A percentile compares a stretch with the other conserved stretches of the same genome.
These are phyloP conservation scores for Colletotrichum sp. DNA, from an alignment of 2,329 filamentous ascomycete species.

Conservation along the genomic window DNA sequence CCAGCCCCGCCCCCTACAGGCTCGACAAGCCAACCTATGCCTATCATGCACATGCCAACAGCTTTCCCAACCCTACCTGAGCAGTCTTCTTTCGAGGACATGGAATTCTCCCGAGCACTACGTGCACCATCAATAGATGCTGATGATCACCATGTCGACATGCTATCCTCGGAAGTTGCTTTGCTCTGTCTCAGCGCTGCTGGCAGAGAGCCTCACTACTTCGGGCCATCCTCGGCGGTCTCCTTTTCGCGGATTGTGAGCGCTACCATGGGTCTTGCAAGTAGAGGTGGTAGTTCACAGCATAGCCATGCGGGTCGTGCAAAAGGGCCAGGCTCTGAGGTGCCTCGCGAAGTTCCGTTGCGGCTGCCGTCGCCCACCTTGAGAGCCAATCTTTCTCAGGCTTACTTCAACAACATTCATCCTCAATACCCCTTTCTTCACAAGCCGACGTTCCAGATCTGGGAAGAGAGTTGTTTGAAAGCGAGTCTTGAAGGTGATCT, in stretches of 20 bases:
- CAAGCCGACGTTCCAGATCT: conserved; percentile 32
- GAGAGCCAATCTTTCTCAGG: conserved; percentile 26
- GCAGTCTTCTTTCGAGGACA: neutral
- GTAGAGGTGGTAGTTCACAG: conserved; percentile 7
- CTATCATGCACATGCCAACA: neutral
- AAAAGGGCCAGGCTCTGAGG: neutral
- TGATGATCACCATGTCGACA: conserved; percentile 18
- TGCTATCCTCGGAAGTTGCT: conserved; percentile 33
- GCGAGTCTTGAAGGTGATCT: neutral
- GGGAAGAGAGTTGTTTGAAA: conserved; percentile 31
- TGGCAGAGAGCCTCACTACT: conserved; percentile 39
- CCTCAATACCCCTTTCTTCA: conserved; percentile 43
- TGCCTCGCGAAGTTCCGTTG: neutral
- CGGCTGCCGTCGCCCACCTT: conserved; percentile 21
- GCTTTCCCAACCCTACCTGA: neutral
- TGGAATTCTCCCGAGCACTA: neutral
- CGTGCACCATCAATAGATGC: neutral
- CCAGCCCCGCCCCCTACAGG: neutral
- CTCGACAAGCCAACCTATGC: neutral
- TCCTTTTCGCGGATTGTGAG: conserved; percentile 34
- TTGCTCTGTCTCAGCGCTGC: conserved; percentile 35
- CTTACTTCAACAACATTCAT: conserved; percentile 42
- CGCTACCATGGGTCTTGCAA: conserved; percentile 24
- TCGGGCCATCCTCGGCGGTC: conserved; percentile 39
- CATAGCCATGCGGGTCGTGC: neutral